Evolutionary conservation across 2,329 filamentous ascomycete species (phyloP).

Genomic region (Neospermospora avenae): DNA sequence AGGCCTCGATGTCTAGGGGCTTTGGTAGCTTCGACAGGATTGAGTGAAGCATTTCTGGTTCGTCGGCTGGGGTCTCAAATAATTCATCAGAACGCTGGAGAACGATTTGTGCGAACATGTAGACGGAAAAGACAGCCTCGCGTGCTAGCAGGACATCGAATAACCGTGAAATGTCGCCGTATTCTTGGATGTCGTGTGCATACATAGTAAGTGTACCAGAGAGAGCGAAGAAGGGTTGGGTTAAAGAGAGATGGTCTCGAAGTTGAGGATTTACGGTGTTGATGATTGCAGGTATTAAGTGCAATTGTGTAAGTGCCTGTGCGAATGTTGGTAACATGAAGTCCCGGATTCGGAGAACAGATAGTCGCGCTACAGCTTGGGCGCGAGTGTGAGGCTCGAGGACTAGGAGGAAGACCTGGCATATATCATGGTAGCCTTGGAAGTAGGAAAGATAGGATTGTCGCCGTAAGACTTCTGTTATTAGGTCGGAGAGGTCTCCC

Average conservation of each 20-base stretch:
- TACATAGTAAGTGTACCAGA: conserved; percentile 95
- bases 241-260: conserved; percentile 69
- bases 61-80: conserved; percentile 76
- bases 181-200: conserved; percentile 90
- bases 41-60: conserved; percentile 89
- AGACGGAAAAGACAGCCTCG: conserved; percentile 85
- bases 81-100: conserved; percentile 77
- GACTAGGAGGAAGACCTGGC: conserved; percentile 89
- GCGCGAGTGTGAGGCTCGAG: conserved; percentile 61
- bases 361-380: conserved; percentile 72
- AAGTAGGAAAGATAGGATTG: conserved; percentile 91
- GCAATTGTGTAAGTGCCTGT: conserved; percentile 80
- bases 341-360: conserved; percentile 85
- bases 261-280: conserved; percentile 67
- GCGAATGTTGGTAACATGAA: conserved; percentile 92
- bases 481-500: conserved; percentile 72
- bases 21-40: conserved; percentile 83
- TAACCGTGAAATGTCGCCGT: conserved; percentile 80
- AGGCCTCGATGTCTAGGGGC: conserved; percentile 72
- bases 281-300: conserved; percentile 80
- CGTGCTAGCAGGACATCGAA: conserved; percentile 89
- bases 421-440: conserved; percentile 98
- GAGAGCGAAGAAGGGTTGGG: conserved; percentile 87
- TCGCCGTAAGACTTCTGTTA: conserved; percentile 73
- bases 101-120: conserved; percentile 88